These are phyloP conservation scores for Fusarium staphyleae DNA, from an alignment of 2,329 filamentous ascomycete species.

Conservation along the genomic window DNA sequence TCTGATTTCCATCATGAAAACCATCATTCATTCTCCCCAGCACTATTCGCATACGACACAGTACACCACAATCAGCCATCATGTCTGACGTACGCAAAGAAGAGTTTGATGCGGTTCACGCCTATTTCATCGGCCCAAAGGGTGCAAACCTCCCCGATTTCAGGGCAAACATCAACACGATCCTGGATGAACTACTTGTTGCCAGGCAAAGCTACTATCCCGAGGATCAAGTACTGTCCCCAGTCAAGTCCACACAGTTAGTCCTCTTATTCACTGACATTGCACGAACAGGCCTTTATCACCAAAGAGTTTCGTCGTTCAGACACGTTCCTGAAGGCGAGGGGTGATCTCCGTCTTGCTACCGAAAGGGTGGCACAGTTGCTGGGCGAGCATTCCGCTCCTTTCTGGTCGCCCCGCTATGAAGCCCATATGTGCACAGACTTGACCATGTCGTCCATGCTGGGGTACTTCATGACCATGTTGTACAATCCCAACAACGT, in stretches of 20 bases:
- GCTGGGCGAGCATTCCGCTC: conserved; percentile 52
- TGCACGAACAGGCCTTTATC: conserved; percentile 45
- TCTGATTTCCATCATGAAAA: no score
- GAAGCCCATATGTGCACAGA: conserved; percentile 56
- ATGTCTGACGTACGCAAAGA: conserved; percentile 22
- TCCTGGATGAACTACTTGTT: conserved; percentile 47
- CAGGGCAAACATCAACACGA: conserved; percentile 48
- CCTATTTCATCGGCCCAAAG: conserved; percentile 54
- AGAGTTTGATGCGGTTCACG: conserved; percentile 39
- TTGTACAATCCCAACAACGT: conserved; percentile 60
- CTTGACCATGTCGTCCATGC: conserved; percentile 51
- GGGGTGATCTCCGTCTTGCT: conserved; percentile 45
- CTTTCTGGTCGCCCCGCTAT: conserved; percentile 57
- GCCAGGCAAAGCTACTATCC: conserved; percentile 48
- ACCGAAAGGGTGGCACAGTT: conserved; percentile 47
- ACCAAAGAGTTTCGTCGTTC: conserved; percentile 46
- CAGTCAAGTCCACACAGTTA: rapidly evolving
- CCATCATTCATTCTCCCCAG: no score
- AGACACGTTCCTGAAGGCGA: conserved; percentile 44
- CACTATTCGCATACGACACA: not conserved
- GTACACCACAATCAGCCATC: not conserved
- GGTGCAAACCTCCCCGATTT: conserved; percentile 52
- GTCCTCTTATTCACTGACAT: not conserved
- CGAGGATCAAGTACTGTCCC: conserved; percentile 45
- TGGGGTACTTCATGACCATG: conserved; percentile 59